Conservation (phyloP, 2,329 filamentous ascomycete genomes). For the Botryotinia convoluta region DNA sequence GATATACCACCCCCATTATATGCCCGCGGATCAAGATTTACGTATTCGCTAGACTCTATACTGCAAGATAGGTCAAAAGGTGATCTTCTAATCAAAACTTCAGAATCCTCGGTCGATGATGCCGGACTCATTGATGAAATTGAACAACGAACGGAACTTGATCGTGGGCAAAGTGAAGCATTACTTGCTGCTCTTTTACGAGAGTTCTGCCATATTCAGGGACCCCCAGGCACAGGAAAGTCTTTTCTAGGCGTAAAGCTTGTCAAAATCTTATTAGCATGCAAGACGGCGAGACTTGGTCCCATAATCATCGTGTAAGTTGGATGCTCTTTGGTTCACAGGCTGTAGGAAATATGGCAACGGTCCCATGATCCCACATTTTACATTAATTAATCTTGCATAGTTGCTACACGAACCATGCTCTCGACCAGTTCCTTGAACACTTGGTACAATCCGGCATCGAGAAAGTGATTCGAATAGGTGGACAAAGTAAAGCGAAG, state of each 20-base stretch:
- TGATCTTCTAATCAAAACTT: slow-evolving; percentile 13
- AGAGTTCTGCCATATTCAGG: slow-evolving; percentile 45
- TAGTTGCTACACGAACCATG: slow-evolving; percentile 38
- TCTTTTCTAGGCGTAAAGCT: slow-evolving; percentile 35
- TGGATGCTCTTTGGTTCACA: neutral
- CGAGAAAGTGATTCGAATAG: slow-evolving; percentile 50
- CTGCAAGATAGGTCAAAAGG: slow-evolving; percentile 24
- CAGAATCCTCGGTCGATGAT: slow-evolving; percentile 17
- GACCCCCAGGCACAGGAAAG: slow-evolving; percentile 35
- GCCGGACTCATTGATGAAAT: slow-evolving; percentile 25
- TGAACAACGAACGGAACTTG: slow-evolving; percentile 26
- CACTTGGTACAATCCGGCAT: slow-evolving; percentile 46
- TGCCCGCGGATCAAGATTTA: slow-evolving; percentile 22
- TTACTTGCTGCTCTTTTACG: slow-evolving; percentile 32
- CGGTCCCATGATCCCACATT: neutral
- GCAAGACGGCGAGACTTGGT: slow-evolving; percentile 33
- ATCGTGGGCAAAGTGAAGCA: slow-evolving; percentile 43
- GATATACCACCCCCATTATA: slow-evolving; percentile 29
- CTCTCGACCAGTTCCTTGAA: slow-evolving; percentile 47
- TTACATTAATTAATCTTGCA: neutral
- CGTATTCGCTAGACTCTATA: slow-evolving; percentile 25
- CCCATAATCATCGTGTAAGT: slow-evolving; percentile 40
- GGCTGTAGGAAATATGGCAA: neutral
- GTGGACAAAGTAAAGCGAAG: slow-evolving; percentile 30
- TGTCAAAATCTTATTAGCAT: slow-evolving; percentile 38